phyloP scores from a whole-genome alignment of 2,329 filamentous ascomycete genomes.

The Metarhizium guizhouense region DNA sequence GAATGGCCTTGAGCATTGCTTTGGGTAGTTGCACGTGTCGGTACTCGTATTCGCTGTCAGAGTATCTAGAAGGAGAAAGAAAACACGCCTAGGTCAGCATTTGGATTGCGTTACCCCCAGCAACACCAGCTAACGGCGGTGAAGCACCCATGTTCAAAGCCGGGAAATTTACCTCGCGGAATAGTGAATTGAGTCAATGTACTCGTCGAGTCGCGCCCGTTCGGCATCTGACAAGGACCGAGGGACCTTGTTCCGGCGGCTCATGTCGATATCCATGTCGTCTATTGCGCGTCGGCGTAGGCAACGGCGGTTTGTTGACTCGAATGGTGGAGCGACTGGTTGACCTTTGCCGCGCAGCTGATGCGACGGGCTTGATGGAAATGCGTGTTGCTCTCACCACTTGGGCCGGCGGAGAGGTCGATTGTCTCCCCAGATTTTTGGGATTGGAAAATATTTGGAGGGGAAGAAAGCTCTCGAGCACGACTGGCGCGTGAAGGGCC shows the following conservation, averaged over 20 bases:
- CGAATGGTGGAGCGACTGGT: not conserved
- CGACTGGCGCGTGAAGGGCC: conserved; percentile 7
- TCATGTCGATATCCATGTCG: conserved; percentile 59
- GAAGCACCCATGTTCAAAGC: not conserved
- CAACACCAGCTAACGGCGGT: not conserved
- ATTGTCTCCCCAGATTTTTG: not conserved
- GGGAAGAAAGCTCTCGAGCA: conserved; percentile 4
- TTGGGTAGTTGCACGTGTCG: conserved; percentile 96
- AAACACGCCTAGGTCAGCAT: not conserved
- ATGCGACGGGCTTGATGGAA: not conserved
- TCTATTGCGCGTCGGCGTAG: conserved; percentile 1
- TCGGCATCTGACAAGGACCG: conserved; percentile 73
- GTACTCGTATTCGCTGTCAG: conserved; percentile 88
- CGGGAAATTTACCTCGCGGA: conserved; percentile 60
- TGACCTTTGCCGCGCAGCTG: not conserved
- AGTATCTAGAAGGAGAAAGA: conserved; percentile 56
- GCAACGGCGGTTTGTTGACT: conserved; percentile 7
- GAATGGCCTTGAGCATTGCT: conserved; percentile 95
- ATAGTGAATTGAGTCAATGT: conserved; percentile 90
- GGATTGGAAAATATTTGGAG: not conserved
- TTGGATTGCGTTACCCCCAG: not conserved
- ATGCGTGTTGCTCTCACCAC: not conserved
- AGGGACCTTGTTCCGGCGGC: conserved; percentile 78
- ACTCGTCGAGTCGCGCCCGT: conserved; percentile 79
- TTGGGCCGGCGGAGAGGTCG: not conserved